Evolutionary conservation across 805 yeast genomes (phyloP).

Genomic region (Candida sakaeoensis): DNA sequence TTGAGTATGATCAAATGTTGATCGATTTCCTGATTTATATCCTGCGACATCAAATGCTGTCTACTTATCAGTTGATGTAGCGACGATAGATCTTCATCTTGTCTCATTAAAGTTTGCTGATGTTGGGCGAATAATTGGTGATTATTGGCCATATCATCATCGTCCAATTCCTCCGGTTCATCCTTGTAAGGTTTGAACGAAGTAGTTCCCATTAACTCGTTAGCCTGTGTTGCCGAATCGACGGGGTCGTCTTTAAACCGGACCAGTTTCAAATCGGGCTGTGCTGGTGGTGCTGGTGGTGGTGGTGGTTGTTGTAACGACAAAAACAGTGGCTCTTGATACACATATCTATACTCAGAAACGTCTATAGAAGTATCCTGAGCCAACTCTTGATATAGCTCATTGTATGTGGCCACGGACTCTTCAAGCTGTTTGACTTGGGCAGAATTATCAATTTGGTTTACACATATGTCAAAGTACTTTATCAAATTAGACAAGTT

Average conservation of each 20-base stretch:
- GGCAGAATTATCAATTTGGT: slow-evolving; percentile 8
- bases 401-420: slow-evolving; percentile 16
- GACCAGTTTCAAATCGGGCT: slow-evolving; percentile 19
- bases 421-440: slow-evolving; percentile 10
- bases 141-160: slow-evolving; percentile 17
- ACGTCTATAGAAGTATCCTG: slow-evolving; percentile 28
- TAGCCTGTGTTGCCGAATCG: slow-evolving; percentile 19
- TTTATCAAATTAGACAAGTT: slow-evolving; percentile 24
- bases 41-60: slow-evolving; percentile 39
- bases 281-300: neutral
- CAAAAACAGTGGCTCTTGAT: slow-evolving; percentile 1
- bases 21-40: slow-evolving; percentile 37
- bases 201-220: slow-evolving; percentile 30
- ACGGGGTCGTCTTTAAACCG: slow-evolving; percentile 32
- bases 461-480: slow-evolving; percentile 24
- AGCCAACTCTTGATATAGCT: slow-evolving; percentile 14
- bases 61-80: slow-evolving; percentile 31
- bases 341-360: slow-evolving; percentile 25
- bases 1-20: slow-evolving; percentile 38
- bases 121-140: slow-evolving; percentile 41
- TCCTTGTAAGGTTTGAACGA: slow-evolving; percentile 35
- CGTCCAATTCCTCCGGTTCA: slow-evolving; percentile 13
- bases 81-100: slow-evolving; percentile 32
- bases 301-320: too few species aligned
- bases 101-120: slow-evolving; percentile 37